These are phyloP conservation scores for Blumeriella jaapii DNA, from an alignment of 2,329 filamentous ascomycete genomes.

Conservation along the genomic window DNA sequence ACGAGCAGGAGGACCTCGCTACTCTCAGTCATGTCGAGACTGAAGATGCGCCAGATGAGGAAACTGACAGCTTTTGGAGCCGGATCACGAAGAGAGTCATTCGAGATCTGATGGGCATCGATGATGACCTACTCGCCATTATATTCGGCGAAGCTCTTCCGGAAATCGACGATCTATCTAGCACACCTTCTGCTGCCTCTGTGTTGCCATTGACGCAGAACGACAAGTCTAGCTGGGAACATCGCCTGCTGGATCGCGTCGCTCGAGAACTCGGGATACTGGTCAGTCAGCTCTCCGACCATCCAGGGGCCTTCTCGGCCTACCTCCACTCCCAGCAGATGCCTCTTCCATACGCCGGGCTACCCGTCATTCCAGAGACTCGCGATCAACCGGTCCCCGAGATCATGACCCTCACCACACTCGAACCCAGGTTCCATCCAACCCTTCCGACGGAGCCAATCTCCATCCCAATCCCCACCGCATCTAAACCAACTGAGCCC, in stretches of 20 bases:
- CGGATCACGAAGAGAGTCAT: conserved; percentile 79
- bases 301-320: conserved; percentile 80
- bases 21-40: conserved; percentile 26
- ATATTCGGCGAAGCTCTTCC: conserved; percentile 75
- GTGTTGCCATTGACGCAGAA: conserved; percentile 8
- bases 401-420: conserved; percentile 6
- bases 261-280: conserved; percentile 77
- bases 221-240: conserved; percentile 52
- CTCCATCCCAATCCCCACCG: conserved; percentile 17
- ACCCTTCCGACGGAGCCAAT: conserved; percentile 18
- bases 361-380: conserved; percentile 52
- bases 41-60: conserved; percentile 31
- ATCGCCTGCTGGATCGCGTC: conserved; percentile 70
- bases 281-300: conserved; percentile 71
- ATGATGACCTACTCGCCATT: conserved; percentile 72
- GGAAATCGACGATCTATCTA: conserved; percentile 29
- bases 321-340: conserved; percentile 56
- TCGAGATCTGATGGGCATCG: conserved; percentile 79
- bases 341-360: conserved; percentile 65
- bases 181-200: conserved; percentile 16
- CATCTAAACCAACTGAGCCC: conserved; percentile 8
- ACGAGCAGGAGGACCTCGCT: conserved; percentile 24
- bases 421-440: conserved; percentile 21
- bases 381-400: conserved; percentile 16
- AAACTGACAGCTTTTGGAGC: conserved; percentile 62